Evolutionary conservation across 306 rosid genomes (phyloP).

Genomic region (Trifolium repens): DNA sequence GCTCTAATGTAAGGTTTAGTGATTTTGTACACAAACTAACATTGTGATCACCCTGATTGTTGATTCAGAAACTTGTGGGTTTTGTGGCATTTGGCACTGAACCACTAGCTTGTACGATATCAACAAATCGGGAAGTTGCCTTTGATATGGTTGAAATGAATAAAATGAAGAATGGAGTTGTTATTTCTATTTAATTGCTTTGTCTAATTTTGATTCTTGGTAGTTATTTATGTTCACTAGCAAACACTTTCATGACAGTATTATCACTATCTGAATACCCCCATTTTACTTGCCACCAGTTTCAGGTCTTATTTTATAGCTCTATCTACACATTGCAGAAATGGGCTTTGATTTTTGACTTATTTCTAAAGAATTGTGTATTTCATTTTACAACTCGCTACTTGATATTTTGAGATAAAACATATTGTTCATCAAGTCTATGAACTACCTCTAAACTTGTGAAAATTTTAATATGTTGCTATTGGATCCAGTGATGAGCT

Average conservation of each 20-base stretch:
- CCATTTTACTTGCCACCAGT: too few species aligned
- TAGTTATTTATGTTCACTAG: neutral
- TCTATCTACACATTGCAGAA: neutral
- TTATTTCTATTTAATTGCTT: constrained; percentile 21
- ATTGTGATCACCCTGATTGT: constrained; percentile 12
- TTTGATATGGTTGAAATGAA: neutral
- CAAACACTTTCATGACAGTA: constrained; percentile 8
- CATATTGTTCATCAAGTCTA: constrained; percentile 1
- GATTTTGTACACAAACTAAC: constrained; percentile 7
- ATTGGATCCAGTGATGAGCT: constrained; percentile 74
- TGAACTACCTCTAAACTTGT: neutral
- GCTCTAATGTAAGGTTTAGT: constrained; percentile 65
- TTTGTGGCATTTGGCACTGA: constrained; percentile 26
- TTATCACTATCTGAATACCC: neutral
- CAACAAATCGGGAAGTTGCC: neutral
- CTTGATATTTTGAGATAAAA: constrained; percentile 10
- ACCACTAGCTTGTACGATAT: constrained; percentile 2
- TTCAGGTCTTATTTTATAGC: too few species aligned
- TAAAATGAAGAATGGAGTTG: neutral
- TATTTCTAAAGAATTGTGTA: neutral
- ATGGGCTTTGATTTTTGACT: constrained; percentile 3
- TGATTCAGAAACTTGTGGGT: constrained; percentile 2
- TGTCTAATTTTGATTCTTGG: constrained; percentile 4
- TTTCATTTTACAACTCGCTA: neutral
- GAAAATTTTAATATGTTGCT: neutral